Percentiles rank a stretch among this genome's conserved stretches.
Evolutionary conservation across 169 alveolate species (phyloP).

Genomic region (Plasmodium gonderi): DNA sequence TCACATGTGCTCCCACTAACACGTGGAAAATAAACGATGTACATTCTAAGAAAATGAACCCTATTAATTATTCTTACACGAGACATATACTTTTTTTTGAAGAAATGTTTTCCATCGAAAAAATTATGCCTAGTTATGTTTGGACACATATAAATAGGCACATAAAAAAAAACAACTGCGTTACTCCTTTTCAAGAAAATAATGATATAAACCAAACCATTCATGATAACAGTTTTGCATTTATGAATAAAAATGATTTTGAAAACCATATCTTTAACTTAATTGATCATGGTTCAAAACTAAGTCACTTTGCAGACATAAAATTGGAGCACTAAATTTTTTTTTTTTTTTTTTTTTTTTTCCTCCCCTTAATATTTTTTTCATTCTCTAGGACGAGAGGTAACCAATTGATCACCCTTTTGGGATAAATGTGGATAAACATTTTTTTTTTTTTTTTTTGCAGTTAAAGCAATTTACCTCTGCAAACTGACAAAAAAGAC

Average conservation of each 20-base stretch:
- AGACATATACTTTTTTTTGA: slow-evolving; percentile 57
- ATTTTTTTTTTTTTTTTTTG: too few species aligned
- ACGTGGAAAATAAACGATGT: slow-evolving; percentile 43
- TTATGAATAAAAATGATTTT: slow-evolving; percentile 12
- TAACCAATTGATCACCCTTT: too few species aligned
- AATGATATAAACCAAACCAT: slow-evolving; percentile 2
- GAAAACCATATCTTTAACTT: slow-evolving; percentile 31
- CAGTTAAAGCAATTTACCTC: background rate
- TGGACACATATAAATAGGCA: slow-evolving; percentile 33
- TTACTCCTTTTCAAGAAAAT: background rate
- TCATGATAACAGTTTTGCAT: slow-evolving; percentile 21
- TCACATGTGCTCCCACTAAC: slow-evolving; percentile 31
- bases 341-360: background rate
- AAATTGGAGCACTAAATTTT: background rate
- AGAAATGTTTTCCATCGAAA: slow-evolving; percentile 47
- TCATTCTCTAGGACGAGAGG: too few species aligned
- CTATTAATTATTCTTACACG: slow-evolving; percentile 34
- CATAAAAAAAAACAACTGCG: slow-evolving; percentile 1
- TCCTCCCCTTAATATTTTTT: background rate
- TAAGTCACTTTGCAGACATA: background rate
- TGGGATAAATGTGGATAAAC: too few species aligned
- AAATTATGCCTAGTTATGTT: slow-evolving; percentile 71
- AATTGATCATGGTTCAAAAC: slow-evolving; percentile 18
- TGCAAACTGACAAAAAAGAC: background rate
- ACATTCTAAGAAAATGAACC: slow-evolving; percentile 26